Base-by-base conservation (phyloP, 257 asterid species). In the Ballota nigra region DNA sequence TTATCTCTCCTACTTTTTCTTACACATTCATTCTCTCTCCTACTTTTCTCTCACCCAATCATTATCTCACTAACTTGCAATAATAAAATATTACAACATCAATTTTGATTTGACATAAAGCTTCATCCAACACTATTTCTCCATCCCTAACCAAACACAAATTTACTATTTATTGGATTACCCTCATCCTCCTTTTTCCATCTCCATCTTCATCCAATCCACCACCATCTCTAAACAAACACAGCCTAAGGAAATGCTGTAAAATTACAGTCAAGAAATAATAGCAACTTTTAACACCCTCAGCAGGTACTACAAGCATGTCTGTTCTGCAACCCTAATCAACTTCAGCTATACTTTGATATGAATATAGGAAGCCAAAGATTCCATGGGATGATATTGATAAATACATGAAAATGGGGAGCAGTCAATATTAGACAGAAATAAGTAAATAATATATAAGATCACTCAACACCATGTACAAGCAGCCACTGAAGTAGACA, bases 391-490 rank as follows among this genome's bases (percentile, higher is more conserved):
- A 57, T 31, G 23, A 68, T 31, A 65, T 36, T 55, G 38, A 49
- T 66, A 68, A 38, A 52, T 49, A 18, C 62, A 63, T 59, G 49
- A 63, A 69, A 75, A 28, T 22, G 18, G 52, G 60, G 63, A 80
- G 60, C 60, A 71, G 43, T 34, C 60, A 8, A 8, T 31, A 60
- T 0, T 15, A 1, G 8, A 15, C 3, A 47, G n/a, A 47, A 47
- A n/a, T 15, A 47, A 47, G 5, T 0, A 15, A 15, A n/a, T 43
- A 43, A 43, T 4, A 10, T 15, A 47, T 15, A 47, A 47, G 55
- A 47, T 47, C 20, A 49, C 34, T 28, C 77, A 22, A 74, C 41
- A 67, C 28, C 61, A 38, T 56, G 47, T 70, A 56, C 63, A 19
- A 49, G 61, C 58, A 57, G 65, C 53, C 52, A 55, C 63, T 60